Base-by-base conservation (phyloP, 2,329 filamentous ascomycete species). In the Domatiomyces catenatus region DNA sequence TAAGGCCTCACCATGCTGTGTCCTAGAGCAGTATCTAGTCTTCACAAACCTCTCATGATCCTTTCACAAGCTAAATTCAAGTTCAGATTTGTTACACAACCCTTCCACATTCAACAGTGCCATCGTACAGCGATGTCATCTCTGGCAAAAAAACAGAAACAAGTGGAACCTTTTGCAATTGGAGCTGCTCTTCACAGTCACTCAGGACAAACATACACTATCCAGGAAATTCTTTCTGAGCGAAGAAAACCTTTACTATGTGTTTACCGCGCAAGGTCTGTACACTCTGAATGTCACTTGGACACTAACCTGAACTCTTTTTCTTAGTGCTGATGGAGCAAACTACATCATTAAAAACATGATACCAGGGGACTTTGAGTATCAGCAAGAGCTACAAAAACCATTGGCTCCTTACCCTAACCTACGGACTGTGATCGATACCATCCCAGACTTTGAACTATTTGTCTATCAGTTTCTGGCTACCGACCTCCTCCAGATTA, bases 381-480 rank as follows among this genome's bases (percentile, higher is more conserved):
- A 47, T 17, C 18, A 24, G 18, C 18, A 22, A 10, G 19, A 47
- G 20, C 56, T 62, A 46, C 52, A 53, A 19, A 44, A 49, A 19
- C 46, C 17, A 15, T 42, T 52, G 15, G 48, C 32, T 17, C 44
- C 15, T 42, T 66, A 61, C 51, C 64, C 63, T 20, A 64, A 70
- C 54, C 54, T 71, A 43, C 64, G 68, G 36, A 61, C 64, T 5
- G 50, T 66, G 17, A 58, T 64, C 44, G 70, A 73, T 56, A 68
- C 66, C 42, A 62, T 72, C 52, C 69, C 69, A 5, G 66, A 69
- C 20, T 60, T 67, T 53, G 67, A 65, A 36, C 69, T 72, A 61
- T 71, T 72, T 52, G 66, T 71, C 54, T 72, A 69, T 49, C 64
- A 67, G 50, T 71, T 70, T 59, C 61, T 70, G 53, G 64, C 62